Evolutionary conservation across 192 early-diverging fungal species (phyloP), one percentile per base, ranked within the genome.

Genomic region (Lunasporangiospora selenospora): DNA sequence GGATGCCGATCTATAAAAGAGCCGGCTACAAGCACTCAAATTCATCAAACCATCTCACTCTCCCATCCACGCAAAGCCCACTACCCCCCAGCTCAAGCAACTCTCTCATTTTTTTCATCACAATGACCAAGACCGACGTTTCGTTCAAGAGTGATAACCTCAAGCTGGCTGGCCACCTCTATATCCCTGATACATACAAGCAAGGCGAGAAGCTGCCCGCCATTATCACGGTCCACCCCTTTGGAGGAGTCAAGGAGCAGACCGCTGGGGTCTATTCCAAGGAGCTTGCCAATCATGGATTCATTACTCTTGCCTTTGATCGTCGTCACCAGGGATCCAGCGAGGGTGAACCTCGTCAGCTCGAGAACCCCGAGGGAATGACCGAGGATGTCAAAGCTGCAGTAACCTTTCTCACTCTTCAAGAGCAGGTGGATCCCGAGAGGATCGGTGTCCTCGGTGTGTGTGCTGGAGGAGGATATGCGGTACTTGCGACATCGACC

Each of bases 181-280:
- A 53, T 21, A 43, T 63, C 34, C 61, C 61, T 6, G 42, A 37
- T 18, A 12, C 26, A 6, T 38, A 30, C 61, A 45, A 54, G 26
- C 10, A 29, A 21, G 58, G 58, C 39, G 36, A 61, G 1, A 54
- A 53, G 18, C 52, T 54, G 8, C 62, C 62, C 12, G 62, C 41
- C 1, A 45, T 64, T 8, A 47, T 64, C 4, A 38, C 40, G 5
- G 4, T 55, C 9, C 62, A 64, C 11, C 62, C 62, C 6, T 31
- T 31, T 19, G 62, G 59, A 26, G 69, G 69, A 37, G 61, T 75
- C 47, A 75, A 75, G 19, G 69, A 75, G 23, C 69, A 75, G 29
- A 75, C 69, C 5, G 69, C 46, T 1, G 60, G 53, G 29, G 9
- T 33, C 18, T 75, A 75, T 16, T 61, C 69, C 9, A 5, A 42